Conservation (phyloP, 192 early-diverging fungal genomes). For the Coemansia sp. region DNA sequence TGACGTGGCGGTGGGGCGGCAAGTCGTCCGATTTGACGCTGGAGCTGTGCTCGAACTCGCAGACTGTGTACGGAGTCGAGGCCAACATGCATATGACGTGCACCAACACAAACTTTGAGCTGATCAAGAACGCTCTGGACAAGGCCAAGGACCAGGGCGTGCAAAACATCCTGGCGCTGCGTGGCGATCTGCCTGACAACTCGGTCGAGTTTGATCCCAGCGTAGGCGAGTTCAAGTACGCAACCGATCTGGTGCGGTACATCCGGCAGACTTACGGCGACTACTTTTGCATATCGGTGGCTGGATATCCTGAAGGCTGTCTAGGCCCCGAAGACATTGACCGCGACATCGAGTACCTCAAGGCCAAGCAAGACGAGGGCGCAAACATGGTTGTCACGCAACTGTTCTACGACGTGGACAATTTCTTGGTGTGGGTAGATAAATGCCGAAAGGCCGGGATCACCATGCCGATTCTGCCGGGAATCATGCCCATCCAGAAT, state of each 20-base stretch:
- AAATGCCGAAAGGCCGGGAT: slow-evolving; percentile 74
- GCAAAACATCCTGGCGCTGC: slow-evolving; percentile 95
- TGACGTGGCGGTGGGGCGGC: slow-evolving; percentile 94
- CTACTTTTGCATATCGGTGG: slow-evolving; percentile 95
- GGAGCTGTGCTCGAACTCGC: slow-evolving; percentile 86
- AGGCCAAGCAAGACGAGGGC: slow-evolving; percentile 88
- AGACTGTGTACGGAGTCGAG: slow-evolving; percentile 92
- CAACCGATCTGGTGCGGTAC: slow-evolving; percentile 86
- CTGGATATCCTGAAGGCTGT: slow-evolving; percentile 96
- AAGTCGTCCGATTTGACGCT: slow-evolving; percentile 81
- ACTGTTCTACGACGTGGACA: slow-evolving; percentile 90
- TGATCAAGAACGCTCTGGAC: slow-evolving; percentile 84
- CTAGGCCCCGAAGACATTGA: slow-evolving; percentile 71
- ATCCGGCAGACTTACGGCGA: slow-evolving; percentile 87
- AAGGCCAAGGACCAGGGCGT: slow-evolving; percentile 89
- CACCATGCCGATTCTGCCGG: slow-evolving; percentile 85
- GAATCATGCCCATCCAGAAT: slow-evolving; percentile 96
- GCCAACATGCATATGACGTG: slow-evolving; percentile 98
- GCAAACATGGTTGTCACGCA: slow-evolving; percentile 94
- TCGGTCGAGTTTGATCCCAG: slow-evolving; percentile 75
- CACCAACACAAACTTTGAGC: slow-evolving; percentile 91
- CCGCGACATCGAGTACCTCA: slow-evolving; percentile 76
- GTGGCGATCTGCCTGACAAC: slow-evolving; percentile 90
- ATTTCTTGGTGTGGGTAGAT: slow-evolving; percentile 80
- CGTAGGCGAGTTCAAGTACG: slow-evolving; percentile 86